Evolutionary conservation across 2,329 filamentous ascomycete genomes (phyloP), one percentile per base, ranked within the genome.

Genomic region (Colletotrichum musicola): DNA sequence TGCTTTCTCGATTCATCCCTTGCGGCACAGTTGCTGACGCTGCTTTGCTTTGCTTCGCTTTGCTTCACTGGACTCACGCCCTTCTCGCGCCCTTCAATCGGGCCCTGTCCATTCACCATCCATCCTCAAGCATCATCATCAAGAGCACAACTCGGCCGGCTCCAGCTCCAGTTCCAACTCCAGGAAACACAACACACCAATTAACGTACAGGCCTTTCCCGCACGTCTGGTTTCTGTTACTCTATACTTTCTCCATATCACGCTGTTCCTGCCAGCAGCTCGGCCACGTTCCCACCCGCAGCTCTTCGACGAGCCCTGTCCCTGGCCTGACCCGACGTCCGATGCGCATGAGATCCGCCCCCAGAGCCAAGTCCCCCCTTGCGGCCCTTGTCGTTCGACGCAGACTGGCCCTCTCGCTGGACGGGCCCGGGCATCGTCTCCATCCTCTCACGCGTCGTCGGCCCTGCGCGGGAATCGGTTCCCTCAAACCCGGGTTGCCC

Each of bases 331-430:
- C 62, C 64, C 61, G 61, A 64, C 61, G 59, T 67, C 60, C 64
- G 59, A 67, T 64, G 64, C 64, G 62, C 65, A 64, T 60, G 55
- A 65, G 65, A 65, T 65, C 65, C 65, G 62, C 62, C 62, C 62
- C 65, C 65, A 68, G 65, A 68, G 62, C 65, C 62, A 60, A 68
- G 65, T 65, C 50, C 54, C 55, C 40, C 55, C 62, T 56, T 68
- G 50, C 62, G 49, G 55, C 65, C 62, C 55, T 60, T 47, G 65
- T 56, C 65, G 3, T 47, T 50, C 22, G 59, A 35, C 49, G 49
- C 62, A 54, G 55, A 44, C 55, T 64, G 53, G 50, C 65, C 65
- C 55, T 68, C 57, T 68, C 57, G 49, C 49, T 55, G 65, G 61
- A 53, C 62, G 22, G 55, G 51, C 30, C 62, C 50, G 55, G 62